These are phyloP conservation scores for Neopestalotiopsis sp. DNA, from an alignment of 2,329 filamentous ascomycete species.

Conservation along the genomic window DNA sequence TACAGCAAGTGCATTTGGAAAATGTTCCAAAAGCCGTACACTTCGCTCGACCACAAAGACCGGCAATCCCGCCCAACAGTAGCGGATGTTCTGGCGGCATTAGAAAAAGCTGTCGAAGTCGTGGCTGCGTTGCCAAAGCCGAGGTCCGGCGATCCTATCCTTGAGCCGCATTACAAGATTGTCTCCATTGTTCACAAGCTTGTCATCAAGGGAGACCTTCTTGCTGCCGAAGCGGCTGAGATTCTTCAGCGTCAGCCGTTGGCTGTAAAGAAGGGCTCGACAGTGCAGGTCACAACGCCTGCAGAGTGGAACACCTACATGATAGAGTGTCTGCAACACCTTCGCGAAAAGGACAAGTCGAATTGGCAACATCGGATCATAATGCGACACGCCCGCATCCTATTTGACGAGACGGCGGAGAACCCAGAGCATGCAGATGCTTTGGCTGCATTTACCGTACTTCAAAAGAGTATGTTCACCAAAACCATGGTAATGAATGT, in stretches of 20 bases:
- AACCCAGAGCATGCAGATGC: slow-evolving; percentile 64
- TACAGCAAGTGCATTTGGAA: slow-evolving; percentile 68
- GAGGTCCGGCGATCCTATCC: slow-evolving; percentile 73
- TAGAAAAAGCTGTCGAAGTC: slow-evolving; percentile 58
- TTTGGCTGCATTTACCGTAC: slow-evolving; percentile 79
- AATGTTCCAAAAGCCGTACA: slow-evolving; percentile 59
- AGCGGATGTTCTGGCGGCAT: slow-evolving; percentile 49
- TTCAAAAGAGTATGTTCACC: slow-evolving; percentile 77
- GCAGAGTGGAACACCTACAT: slow-evolving; percentile 68
- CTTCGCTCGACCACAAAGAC: slow-evolving; percentile 51
- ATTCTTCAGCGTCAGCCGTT: slow-evolving; percentile 64
- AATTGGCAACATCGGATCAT: slow-evolving; percentile 97
- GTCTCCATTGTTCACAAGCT: slow-evolving; percentile 84
- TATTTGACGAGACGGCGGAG: slow-evolving; percentile 54
- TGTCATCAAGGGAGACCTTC: slow-evolving; percentile 60
- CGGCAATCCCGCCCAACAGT: slow-evolving; percentile 43
- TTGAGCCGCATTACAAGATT: slow-evolving; percentile 94
- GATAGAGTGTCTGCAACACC: slow-evolving; percentile 54
- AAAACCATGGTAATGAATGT: slow-evolving; percentile 96
- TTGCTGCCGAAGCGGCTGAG: slow-evolving; percentile 53
- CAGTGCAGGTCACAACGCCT: slow-evolving; percentile 56
- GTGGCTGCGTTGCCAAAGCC: slow-evolving; percentile 60
- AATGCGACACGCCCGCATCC: slow-evolving; percentile 68
- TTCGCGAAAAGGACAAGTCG: slow-evolving; percentile 80
- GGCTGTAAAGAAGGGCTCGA: slow-evolving; percentile 54